These are phyloP conservation scores for Trichoderma polysporum DNA, from an alignment of 2,329 filamentous ascomycete genomes.

Conservation along the genomic window DNA sequence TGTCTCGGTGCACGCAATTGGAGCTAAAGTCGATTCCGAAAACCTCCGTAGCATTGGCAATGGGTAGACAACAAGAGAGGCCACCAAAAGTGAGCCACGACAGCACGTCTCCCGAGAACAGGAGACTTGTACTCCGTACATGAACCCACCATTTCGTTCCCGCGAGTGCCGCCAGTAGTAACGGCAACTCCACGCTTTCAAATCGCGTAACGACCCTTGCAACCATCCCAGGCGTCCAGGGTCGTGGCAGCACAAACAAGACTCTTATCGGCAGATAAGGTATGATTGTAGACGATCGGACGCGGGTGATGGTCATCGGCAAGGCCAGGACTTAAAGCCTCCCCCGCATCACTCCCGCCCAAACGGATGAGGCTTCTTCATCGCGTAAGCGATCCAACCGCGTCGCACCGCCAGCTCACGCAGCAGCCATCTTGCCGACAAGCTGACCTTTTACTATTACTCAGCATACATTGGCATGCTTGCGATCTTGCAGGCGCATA, in stretches of 20 bases:
- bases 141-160: constrained; percentile 11
- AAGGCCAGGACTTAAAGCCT: constrained; percentile 18
- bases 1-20: neutral
- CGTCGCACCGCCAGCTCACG: constrained; percentile 4
- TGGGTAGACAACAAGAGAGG: neutral
- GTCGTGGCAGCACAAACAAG: constrained; percentile 9
- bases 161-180: constrained; percentile 13
- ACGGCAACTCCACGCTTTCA: constrained; percentile 6
- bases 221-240: neutral
- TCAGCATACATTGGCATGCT: neutral
- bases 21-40: neutral
- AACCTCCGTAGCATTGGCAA: constrained; percentile 9
- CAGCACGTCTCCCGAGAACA: constrained; percentile 3
- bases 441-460: neutral
- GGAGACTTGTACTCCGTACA: neutral
- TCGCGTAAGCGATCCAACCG: constrained; percentile 20
- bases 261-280: constrained; percentile 21
- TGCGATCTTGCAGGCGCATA: constrained; percentile 4
- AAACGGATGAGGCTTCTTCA: constrained; percentile 15
- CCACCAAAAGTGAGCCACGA: constrained; percentile 16
- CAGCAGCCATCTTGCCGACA: neutral
- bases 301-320: constrained; percentile 18
- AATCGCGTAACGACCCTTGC: constrained; percentile 15
- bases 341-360: constrained; percentile 20
- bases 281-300: constrained; percentile 18